Evolutionary conservation across 1,284 basidiomycete genomes (phyloP), one percentile per base, ranked within the genome.

Genomic region (Leccinum holopus): DNA sequence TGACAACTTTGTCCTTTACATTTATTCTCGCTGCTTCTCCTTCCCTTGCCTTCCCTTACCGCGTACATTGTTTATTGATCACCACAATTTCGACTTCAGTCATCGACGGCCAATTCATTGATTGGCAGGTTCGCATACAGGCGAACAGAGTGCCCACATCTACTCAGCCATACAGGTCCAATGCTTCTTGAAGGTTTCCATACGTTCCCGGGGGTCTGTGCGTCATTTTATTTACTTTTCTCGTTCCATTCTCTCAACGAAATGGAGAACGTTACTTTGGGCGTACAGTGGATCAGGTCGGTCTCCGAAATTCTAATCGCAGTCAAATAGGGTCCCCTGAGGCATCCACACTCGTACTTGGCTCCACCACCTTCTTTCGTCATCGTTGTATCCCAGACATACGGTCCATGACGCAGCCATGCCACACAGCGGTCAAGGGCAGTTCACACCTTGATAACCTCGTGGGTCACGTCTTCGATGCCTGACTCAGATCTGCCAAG

Each of bases 381-480:
- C 44, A 5, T 47, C 18, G 18, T 47, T 47, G 6, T 12, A 47
- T 12, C 10, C 9, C 10, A 12, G 11, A 7, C 44, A n/a, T 44
- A 5, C n/a, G 49, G 14, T 25, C 49, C 21, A 51, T 14, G 21
- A 44, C 5, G 41, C 41, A 44, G 41, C 39, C 39, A n/a, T n/a
- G 39, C 16, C 39, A 41, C 16, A 41, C 16, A 41, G 39, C 16
- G 14, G n/a, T 44, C n/a, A 44, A 44, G n/a, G 39, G 41, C 41
- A 44, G n/a, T 44, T 44, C 41, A 67, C 25, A 63, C 32, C 30
- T 11, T 59, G 62, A 65, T 39, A 30, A 32, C 21, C 39, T 59
- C 10, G 25, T 39, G 58, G 44, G 47, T 57, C 58, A 47, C 44
- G 11, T 32, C 32, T 28, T 7, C 21, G 5, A 49, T 3, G 49